Conservation (phyloP, 192 early-diverging fungal species). For the Backusella macrospora region DNA sequence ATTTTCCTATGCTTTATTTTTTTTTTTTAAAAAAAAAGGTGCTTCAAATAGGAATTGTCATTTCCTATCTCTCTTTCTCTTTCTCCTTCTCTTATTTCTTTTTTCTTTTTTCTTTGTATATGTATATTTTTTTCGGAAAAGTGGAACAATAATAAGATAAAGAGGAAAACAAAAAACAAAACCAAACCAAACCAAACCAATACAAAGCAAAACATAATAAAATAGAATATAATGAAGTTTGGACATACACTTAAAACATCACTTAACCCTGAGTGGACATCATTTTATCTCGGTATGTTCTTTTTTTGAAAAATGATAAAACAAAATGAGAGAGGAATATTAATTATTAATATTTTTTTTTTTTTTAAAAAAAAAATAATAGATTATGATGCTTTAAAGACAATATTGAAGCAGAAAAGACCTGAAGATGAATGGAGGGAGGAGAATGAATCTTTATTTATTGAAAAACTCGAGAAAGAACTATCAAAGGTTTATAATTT, state of each 20-base stretch:
- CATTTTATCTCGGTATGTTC: constrained; percentile 67
- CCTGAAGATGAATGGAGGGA: constrained; percentile 74
- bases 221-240: constrained; percentile 76
- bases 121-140: too few relatives aligned
- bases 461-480: constrained; percentile 85
- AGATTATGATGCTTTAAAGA: constrained; percentile 84
- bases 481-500: constrained; percentile 88
- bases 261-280: constrained; percentile 85
- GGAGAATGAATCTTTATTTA: constrained; percentile 81
- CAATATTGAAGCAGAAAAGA: constrained; percentile 70
- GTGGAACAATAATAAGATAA: too few relatives aligned
- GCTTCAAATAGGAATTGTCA: too few relatives aligned
- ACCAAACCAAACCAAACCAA: too few relatives aligned
- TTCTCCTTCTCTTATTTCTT: too few relatives aligned
- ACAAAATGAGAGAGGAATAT: not conserved
- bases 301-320: not conserved
- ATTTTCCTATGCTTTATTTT: too few relatives aligned
- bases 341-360: too few relatives aligned
- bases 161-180: too few relatives aligned
- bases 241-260: constrained; percentile 81
- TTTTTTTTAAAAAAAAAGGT: too few relatives aligned
- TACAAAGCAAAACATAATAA: too few relatives aligned
- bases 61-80: too few relatives aligned
- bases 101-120: too few relatives aligned
- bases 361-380: not conserved